phyloP scores from a whole-genome alignment of 179 eudicot species.

The Spergularia azorica region DNA sequence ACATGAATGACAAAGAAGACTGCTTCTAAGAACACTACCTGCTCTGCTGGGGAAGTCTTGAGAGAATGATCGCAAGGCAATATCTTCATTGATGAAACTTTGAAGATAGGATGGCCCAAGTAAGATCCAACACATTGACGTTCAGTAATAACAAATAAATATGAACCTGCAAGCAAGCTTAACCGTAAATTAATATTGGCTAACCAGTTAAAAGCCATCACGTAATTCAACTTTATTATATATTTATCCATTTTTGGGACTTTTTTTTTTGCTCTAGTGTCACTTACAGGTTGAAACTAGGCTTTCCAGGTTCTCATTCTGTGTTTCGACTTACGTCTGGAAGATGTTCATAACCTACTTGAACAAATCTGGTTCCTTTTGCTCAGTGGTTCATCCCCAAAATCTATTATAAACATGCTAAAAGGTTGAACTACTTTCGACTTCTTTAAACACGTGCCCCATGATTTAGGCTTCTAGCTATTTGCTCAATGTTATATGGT shows the following conservation, averaged over 20 bases:
- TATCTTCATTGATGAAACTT: constrained; percentile 74
- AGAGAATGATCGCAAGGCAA: constrained; percentile 89
- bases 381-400: no score
- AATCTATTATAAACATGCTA: no score
- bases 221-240: not conserved
- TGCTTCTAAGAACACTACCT: constrained; percentile 41
- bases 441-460: no score
- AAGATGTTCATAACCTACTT: no score
- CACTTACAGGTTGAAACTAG: not conserved
- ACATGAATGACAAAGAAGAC: constrained; percentile 9
- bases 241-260: no score
- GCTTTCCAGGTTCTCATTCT: not conserved
- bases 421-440: no score
- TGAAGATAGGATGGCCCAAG: constrained; percentile 84
- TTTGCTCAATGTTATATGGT: no score
- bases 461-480: no score
- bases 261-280: no score
- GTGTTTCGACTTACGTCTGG: not conserved
- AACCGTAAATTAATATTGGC: not conserved
- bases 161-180: constrained; percentile 60
- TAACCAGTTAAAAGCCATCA: not conserved
- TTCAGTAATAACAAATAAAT: constrained; percentile 75
- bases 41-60: constrained; percentile 67
- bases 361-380: no score
- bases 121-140: constrained; percentile 86